Evolutionary conservation across 2,329 filamentous ascomycete genomes (phyloP).

Genomic region (Trichoderma semiorbis): DNA sequence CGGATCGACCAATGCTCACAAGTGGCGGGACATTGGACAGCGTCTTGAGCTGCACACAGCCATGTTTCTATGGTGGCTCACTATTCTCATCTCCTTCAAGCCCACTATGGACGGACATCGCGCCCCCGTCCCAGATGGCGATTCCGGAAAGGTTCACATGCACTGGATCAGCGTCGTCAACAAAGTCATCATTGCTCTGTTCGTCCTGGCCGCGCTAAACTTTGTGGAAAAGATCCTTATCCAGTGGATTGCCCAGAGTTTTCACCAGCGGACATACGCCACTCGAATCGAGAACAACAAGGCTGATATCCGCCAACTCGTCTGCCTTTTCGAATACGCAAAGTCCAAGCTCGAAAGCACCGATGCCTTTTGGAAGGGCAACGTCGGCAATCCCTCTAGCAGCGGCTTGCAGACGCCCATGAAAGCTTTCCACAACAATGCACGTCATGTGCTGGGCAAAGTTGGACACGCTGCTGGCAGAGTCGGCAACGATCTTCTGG

Average conservation of each 20-base stretch:
- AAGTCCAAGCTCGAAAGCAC: conserved; percentile 65
- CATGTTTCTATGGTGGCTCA: conserved; percentile 88
- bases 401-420: conserved; percentile 73
- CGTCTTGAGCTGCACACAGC: conserved; percentile 82
- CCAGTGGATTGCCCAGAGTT: conserved; percentile 89
- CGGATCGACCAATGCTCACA: conserved; percentile 80
- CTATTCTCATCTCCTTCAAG: conserved; percentile 78
- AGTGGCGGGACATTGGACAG: conserved; percentile 86
- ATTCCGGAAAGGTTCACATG: conserved; percentile 46
- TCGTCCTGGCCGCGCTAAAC: conserved; percentile 76
- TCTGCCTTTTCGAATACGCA: conserved; percentile 63
- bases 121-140: conserved; percentile 28
- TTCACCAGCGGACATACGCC: conserved; percentile 86
- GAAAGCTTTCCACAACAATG: conserved; percentile 68
- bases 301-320: conserved; percentile 68
- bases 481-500: conserved; percentile 89
- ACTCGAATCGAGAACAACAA: conserved; percentile 91
- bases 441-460: conserved; percentile 70
- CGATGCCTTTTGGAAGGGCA: conserved; percentile 47
- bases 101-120: conserved; percentile 69
- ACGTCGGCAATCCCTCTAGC: conserved; percentile 35
- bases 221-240: conserved; percentile 90
- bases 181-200: conserved; percentile 82
- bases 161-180: conserved; percentile 75
- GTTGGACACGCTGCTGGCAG: conserved; percentile 82